A percentile compares a stretch with the other conserved stretches of the same genome.
phyloP scores from a whole-genome alignment of 2,329 filamentous ascomycete genomes.

The Fonsecaea monophora region DNA sequence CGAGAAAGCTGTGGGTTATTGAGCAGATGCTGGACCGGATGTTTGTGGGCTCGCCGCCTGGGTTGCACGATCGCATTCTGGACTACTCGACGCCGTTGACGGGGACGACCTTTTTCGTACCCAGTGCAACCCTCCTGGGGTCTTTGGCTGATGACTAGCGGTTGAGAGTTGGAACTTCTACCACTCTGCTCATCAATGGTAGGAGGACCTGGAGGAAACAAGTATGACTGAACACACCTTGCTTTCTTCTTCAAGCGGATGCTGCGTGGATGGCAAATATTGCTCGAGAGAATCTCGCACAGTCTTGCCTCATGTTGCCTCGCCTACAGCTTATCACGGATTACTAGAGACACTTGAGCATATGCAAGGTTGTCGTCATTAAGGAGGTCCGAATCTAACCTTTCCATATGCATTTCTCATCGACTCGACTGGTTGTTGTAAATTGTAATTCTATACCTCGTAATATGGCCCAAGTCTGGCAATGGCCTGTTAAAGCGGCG shows the following conservation, averaged over 20 bases:
- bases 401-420: background rate
- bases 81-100: conserved; percentile 63
- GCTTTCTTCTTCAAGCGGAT: background rate
- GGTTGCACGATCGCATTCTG: conserved; percentile 62
- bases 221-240: background rate
- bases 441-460: background rate
- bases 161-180: background rate
- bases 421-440: background rate
- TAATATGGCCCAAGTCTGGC: too few relatives aligned
- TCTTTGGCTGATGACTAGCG: conserved; percentile 36
- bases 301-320: background rate
- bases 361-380: background rate
- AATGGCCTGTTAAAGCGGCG: background rate
- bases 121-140: conserved; percentile 50
- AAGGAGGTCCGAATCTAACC: background rate
- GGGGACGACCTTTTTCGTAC: conserved; percentile 62
- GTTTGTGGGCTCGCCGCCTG: conserved; percentile 63
- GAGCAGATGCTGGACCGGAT: conserved; percentile 65
- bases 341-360: background rate
- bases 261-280: background rate
- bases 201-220: background rate
- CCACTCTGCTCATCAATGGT: background rate
- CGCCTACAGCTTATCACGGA: background rate
- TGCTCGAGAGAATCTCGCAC: background rate
- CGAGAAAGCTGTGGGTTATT: conserved; percentile 61